Percentiles rank a stretch among this genome's conserved stretches.
phyloP scores from a whole-genome alignment of 169 alveolate genomes.

The Plasmodium ovale region DNA sequence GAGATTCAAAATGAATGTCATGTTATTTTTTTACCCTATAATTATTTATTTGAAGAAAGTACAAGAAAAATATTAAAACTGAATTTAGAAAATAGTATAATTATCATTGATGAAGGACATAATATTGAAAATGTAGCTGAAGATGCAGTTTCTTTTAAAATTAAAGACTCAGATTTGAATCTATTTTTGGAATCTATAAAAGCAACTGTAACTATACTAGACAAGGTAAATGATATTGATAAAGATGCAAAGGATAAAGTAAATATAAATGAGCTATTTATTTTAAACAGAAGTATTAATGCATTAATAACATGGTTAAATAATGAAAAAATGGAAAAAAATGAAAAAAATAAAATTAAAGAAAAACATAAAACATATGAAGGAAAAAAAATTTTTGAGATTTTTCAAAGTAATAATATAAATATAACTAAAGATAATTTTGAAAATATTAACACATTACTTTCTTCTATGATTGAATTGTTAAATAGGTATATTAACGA shows the following conservation, averaged over 20 bases:
- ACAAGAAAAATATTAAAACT: slow-evolving; percentile 88
- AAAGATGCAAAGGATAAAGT: slow-evolving; percentile 34
- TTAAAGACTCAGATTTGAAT: slow-evolving; percentile 80
- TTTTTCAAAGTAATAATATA: slow-evolving; percentile 52
- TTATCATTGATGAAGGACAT: slow-evolving; percentile 97
- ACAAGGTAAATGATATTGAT: slow-evolving; percentile 68
- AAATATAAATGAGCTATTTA: slow-evolving; percentile 50
- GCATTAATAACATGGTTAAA: slow-evolving; percentile 53
- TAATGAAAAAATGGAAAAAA: slow-evolving; percentile 47
- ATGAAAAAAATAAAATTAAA: slow-evolving; percentile 56
- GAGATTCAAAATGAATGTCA: slow-evolving; percentile 89
- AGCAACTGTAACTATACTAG: slow-evolving; percentile 46
- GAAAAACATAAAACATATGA: slow-evolving; percentile 74
- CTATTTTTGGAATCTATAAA: slow-evolving; percentile 79
- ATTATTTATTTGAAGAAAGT: slow-evolving; percentile 90
- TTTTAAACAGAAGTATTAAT: slow-evolving; percentile 62
- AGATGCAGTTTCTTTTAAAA: slow-evolving; percentile 87
- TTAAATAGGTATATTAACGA: slow-evolving; percentile 70
- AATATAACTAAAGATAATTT: slow-evolving; percentile 65
- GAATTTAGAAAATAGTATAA: slow-evolving; percentile 85
- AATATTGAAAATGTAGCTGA: slow-evolving; percentile 92
- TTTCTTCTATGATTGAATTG: slow-evolving; percentile 54
- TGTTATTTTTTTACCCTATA: slow-evolving; percentile 93
- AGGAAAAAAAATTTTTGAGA: slow-evolving; percentile 71
- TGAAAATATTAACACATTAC: slow-evolving; percentile 34